Percentiles rank a stretch among this genome's conserved stretches.
Conservation (phyloP, 2,329 filamentous ascomycete species). For the Alternaria sp. region DNA sequence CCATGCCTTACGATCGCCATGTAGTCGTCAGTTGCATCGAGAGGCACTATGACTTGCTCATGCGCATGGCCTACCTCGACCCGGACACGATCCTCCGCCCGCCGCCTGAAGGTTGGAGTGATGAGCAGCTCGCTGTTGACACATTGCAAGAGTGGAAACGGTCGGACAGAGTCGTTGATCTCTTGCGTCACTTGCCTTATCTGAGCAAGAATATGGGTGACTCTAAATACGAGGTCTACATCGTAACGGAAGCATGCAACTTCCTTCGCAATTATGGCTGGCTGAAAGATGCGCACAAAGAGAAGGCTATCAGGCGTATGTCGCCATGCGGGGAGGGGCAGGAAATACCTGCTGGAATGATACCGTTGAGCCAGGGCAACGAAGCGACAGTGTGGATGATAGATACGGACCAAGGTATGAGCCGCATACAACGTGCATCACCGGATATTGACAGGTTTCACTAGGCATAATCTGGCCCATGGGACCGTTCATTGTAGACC, state of each 20-base stretch:
- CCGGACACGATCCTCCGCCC: conserved; percentile 1
- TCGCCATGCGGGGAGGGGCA: neutral
- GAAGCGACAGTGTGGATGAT: conserved; percentile 8
- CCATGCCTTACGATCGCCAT: conserved; percentile 9
- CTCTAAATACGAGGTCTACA: conserved; percentile 4
- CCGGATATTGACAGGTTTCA: neutral
- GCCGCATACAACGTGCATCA: neutral
- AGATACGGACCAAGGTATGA: conserved; percentile 6
- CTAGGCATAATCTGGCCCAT: neutral
- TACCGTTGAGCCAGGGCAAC: conserved; percentile 4
- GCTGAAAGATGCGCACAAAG: neutral
- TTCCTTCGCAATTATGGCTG: conserved; percentile 8
- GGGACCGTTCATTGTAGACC: neutral
- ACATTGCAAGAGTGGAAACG: conserved; percentile 7
- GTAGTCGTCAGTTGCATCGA: conserved; percentile 10
- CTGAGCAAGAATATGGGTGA: neutral
- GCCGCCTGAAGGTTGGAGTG: conserved; percentile 12
- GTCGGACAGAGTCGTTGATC: conserved; percentile 13
- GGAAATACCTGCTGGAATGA: conserved; percentile 5
- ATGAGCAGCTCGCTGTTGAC: conserved; percentile 12
- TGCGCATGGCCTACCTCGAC: conserved; percentile 10
- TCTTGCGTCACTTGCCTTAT: conserved; percentile 14
- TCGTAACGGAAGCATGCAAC: conserved; percentile 2
- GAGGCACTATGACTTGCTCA: conserved; percentile 7
- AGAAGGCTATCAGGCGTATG: neutral